Evolutionary conservation across 2,329 filamentous ascomycete genomes (phyloP).

Genomic region (Microsporum canis): DNA sequence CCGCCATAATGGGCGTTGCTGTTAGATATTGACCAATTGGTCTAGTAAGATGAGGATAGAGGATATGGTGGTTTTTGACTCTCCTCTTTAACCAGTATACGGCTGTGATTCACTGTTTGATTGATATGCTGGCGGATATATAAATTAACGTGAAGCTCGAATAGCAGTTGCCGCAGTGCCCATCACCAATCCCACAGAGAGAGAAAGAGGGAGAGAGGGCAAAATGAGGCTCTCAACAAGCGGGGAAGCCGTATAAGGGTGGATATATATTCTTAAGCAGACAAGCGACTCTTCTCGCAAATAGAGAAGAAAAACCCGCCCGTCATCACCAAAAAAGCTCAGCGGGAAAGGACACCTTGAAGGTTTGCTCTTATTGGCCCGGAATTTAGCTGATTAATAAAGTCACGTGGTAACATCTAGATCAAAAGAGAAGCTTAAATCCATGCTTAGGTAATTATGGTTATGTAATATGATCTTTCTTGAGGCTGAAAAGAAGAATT

Average conservation of each 20-base stretch:
- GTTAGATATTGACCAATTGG: not conserved
- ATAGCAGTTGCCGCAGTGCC: not conserved
- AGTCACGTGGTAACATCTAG: not conserved
- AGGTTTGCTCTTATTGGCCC: slow-evolving; percentile 6
- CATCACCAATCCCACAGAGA: not conserved
- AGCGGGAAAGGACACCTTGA: slow-evolving; percentile 9
- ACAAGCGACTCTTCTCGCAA: not conserved
- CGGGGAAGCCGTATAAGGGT: not conserved
- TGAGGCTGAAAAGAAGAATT: too few species aligned
- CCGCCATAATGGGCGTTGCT: slow-evolving; percentile 50
- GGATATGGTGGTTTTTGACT: not conserved
- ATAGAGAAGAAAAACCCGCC: not conserved
- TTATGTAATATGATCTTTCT: not conserved
- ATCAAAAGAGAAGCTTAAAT: not conserved
- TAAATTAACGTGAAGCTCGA: not conserved
- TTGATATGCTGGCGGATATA: not conserved
- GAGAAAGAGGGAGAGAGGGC: not conserved
- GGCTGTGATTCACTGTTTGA: not conserved
- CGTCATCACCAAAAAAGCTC: not conserved
- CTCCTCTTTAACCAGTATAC: not conserved
- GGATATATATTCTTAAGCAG: not conserved
- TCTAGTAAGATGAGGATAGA: not conserved
- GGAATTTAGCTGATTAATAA: not conserved
- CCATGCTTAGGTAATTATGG: not conserved
- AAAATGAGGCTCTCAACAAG: not conserved